A percentile compares a stretch with the other conserved stretches of the same genome.
Conservation (phyloP, 495 filamentous ascomycete genomes). For the Aspergillus bridgeri region DNA sequence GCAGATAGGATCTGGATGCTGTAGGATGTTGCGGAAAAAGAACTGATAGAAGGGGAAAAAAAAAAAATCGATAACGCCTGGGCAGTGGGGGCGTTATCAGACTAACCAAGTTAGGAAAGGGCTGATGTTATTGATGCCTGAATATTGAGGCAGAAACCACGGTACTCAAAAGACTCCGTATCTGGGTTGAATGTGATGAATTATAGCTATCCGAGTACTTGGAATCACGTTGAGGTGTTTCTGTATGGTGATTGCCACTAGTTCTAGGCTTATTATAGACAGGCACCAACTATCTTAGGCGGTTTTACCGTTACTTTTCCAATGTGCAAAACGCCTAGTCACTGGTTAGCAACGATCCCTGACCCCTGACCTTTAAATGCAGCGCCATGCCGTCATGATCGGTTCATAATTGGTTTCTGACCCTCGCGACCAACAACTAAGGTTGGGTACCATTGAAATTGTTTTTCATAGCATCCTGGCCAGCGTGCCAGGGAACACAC, state of each 20-base stretch:
- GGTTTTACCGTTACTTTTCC: no score
- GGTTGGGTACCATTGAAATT: background rate
- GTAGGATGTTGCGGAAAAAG: constrained; percentile 3
- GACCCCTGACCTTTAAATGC: background rate
- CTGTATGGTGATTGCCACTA: no score
- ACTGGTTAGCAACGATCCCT: no score
- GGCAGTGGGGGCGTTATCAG: constrained; percentile 1
- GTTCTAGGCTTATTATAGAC: no score
- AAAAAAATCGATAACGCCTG: constrained; percentile 2
- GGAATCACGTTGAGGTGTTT: no score
- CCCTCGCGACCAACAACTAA: background rate
- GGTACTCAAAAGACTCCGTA: no score
- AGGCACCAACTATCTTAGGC: no score
- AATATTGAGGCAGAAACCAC: background rate
- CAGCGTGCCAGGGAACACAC: background rate
- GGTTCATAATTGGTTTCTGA: background rate
- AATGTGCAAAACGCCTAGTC: no score
- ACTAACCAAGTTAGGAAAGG: constrained; percentile 4
- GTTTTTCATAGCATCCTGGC: background rate
- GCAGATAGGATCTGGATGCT: constrained; percentile 15
- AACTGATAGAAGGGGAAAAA: background rate
- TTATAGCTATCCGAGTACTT: no score
- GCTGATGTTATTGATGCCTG: background rate
- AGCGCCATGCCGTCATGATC: background rate
- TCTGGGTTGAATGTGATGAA: no score